Base-by-base conservation (phyloP, 2,329 filamentous ascomycete genomes). In the Chrysosporium queenslandicum region DNA sequence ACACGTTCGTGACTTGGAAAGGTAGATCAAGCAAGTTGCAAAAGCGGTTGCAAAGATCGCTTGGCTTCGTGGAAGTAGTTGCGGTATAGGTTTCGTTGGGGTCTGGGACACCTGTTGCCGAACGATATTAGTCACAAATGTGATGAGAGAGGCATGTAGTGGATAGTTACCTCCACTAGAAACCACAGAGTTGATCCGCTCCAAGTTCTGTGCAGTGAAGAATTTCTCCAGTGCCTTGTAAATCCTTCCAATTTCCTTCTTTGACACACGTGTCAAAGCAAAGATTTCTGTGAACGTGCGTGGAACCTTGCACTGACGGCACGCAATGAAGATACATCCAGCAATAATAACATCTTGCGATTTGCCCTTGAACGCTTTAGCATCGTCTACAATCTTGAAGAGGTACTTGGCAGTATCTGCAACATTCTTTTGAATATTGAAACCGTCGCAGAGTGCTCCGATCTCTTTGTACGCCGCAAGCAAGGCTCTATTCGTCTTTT, bases 301-400 rank as follows among this genome's bases (percentile, higher is more conserved):
- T 3, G 87, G 85, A 27, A 90, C 85, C 56, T 83, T 81, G 64
- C 87, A 86, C 69, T 96, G 88, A 41, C 92, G 88, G 68, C 91
- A 97, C 37, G 92, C 89, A 62, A 98, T 91, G 75, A 98, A 97
- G 69, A 98, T 92, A 71, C 90, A 96, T 5, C 90, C 89, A 4
- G 92, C 92, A 59, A 97, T 91, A 60, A 98, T 85, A 52, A 87
- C 87, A 61, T 97, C 91, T 65, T 90, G 86, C 0, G 87, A 85
- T 72, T 98, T 98, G 66, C 90, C 90, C 73, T 95, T 95, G 78
- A 97, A 89, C 52, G 89, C 79, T 68, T 91, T 91, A 64, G 85
- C 84, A 70, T 98, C 92, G 61, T 95, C 89, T 21, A 91, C 87
- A 53, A 92, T 79, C 74, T 96, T 97, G 79, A 86, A 98, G 58